Base-by-base conservation (phyloP, 169 alveolate genomes). In the Gregarina niphandrodes region DNA sequence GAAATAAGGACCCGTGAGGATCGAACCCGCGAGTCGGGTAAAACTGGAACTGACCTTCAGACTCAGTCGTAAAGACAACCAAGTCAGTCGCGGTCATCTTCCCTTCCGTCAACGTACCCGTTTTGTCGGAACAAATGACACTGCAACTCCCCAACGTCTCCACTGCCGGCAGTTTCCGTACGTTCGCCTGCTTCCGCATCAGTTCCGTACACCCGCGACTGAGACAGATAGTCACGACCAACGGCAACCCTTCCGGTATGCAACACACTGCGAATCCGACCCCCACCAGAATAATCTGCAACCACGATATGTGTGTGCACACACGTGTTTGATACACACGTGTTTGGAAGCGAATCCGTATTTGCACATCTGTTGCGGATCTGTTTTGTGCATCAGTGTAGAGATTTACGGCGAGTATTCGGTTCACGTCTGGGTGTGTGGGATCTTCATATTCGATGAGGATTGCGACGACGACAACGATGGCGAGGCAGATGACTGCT, bases 81-180 rank as follows among this genome's bases (percentile, higher is more conserved):
- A 22, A 58, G 43, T 30, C 53, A 59, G 17, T 64, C 73, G 23
- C 87, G 22, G 85, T 80, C 95, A 87, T 87, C 44, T 72, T 69
- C 31, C 92, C 92, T 53, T 82, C 84, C 1, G 98, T 90, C 41
- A 90, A 54, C 11, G 96, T 86, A 12, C 98, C 96, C 12, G 98
- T 89, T 70, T 89, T 89, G 73, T 89, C 96, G 38, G 88, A 69
- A 64, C 98, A 89, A 39, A 89, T 80, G 40, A 79, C 84, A 20
- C 87, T 76, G 19, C 94, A 89, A 32, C 92, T 87, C 16, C 98
- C 98, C 79, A 89, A 70, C 0, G 92, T 84, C 68, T 85, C 98
- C 38, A 87, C 92, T 6, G 96, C 91, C 7, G 93, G 89, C 35
- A 89, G 73, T 60, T 77, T 79, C 45, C 85, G 65, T 37, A 84